Conservation (phyloP, 441 rosid species). For the Jatropha podagrica region DNA sequence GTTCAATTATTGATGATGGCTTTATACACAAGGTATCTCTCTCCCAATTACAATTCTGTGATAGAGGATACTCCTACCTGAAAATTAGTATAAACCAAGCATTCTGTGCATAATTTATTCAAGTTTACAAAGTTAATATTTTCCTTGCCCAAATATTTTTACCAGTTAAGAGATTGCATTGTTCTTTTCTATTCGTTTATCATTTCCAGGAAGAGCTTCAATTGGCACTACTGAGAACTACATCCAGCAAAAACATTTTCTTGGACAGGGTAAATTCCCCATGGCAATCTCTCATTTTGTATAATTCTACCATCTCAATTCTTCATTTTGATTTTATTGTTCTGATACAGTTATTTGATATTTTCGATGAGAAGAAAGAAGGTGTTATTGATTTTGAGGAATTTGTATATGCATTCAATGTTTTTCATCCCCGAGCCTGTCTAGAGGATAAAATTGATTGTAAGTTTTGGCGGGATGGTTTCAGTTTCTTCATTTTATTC, state of each 20-base stretch:
- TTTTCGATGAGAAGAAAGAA: conserved; percentile 68
- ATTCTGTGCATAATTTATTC: background rate
- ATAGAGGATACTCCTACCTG: background rate
- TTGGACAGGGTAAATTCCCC: conserved; percentile 46
- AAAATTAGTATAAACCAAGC: background rate
- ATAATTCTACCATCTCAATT: background rate
- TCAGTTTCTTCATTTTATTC: conserved; percentile 10
- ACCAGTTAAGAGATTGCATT: background rate
- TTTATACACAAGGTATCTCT: conserved; percentile 41
- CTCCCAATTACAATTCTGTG: background rate
- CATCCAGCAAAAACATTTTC: conserved; percentile 46
- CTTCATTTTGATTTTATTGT: background rate
- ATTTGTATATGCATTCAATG: conserved; percentile 54
- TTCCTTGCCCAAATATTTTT: background rate
- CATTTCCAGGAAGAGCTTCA: conserved; percentile 57
- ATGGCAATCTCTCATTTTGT: background rate
- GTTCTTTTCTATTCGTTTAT: background rate
- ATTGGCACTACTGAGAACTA: conserved; percentile 47
- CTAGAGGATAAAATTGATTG: conserved; percentile 63
- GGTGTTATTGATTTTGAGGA: conserved; percentile 75
- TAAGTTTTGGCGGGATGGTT: conserved; percentile 22
- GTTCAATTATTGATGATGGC: conserved; percentile 46
- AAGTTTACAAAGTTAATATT: background rate
- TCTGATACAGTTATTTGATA: conserved; percentile 46
- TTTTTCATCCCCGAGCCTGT: conserved; percentile 67